Conservation (phyloP, 2,329 filamentous ascomycete species). For the Penicillium janthinellum region DNA sequence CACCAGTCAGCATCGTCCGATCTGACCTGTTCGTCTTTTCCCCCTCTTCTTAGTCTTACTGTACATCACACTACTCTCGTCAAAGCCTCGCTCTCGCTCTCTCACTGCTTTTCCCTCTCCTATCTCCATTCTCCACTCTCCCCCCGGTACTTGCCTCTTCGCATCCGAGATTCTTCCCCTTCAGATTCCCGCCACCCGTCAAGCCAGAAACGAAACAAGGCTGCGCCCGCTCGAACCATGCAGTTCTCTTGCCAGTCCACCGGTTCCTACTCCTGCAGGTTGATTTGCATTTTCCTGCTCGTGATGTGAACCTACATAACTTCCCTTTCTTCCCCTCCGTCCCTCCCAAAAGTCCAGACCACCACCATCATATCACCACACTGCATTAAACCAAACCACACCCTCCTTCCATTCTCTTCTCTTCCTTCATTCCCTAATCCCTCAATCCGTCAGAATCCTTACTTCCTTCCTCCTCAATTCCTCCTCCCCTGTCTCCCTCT, state of each 20-base stretch:
- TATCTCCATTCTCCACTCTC: neutral
- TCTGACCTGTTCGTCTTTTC: slow-evolving; percentile 9
- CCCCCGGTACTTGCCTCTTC: slow-evolving; percentile 8
- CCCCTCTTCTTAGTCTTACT: neutral
- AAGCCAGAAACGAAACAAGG: slow-evolving; percentile 23
- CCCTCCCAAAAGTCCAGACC: neutral
- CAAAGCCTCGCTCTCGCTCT: neutral
- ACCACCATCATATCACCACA: neutral
- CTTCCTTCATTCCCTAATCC: slow-evolving; percentile 2
- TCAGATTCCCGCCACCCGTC: slow-evolving; percentile 26
- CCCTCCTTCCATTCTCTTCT: slow-evolving; percentile 2
- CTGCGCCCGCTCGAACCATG: slow-evolving; percentile 22
- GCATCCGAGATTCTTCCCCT: slow-evolving; percentile 18
- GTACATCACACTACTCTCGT: neutral
- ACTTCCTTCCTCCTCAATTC: neutral
- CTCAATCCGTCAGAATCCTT: neutral
- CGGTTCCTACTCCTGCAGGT: slow-evolving; percentile 18
- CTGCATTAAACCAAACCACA: neutral
- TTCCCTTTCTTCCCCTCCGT: neutral
- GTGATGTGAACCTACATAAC: slow-evolving; percentile 25
- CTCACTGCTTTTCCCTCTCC: neutral
- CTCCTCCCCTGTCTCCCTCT: neutral
- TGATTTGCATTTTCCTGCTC: slow-evolving; percentile 15
- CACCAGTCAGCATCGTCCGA: slow-evolving; percentile 3
- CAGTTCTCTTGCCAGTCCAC: slow-evolving; percentile 11